phyloP scores from a whole-genome alignment of 805 yeast species.

The Debaryomyces prosopidis region DNA sequence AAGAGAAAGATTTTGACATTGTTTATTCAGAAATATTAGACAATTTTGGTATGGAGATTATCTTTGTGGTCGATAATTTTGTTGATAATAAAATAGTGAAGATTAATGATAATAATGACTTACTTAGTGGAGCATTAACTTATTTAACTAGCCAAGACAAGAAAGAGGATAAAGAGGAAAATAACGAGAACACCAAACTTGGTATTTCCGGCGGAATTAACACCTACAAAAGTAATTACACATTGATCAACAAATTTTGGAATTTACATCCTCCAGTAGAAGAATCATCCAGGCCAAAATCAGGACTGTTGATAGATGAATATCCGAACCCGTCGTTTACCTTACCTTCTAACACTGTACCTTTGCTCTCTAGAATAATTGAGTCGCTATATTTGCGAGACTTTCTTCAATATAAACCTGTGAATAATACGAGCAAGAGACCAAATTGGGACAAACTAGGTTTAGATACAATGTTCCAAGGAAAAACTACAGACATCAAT shows the following conservation, averaged over 20 bases:
- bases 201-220: conserved; percentile 37
- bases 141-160: conserved; percentile 11
- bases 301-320: conserved; percentile 20
- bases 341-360: conserved; percentile 77
- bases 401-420: conserved; percentile 43
- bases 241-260: conserved; percentile 44
- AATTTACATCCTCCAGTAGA: conserved; percentile 47
- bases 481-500: conserved; percentile 39
- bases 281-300: conserved; percentile 12
- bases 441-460: conserved; percentile 48
- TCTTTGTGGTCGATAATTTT: conserved; percentile 49
- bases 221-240: conserved; percentile 31
- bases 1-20: conserved; percentile 58
- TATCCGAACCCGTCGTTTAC: conserved; percentile 59
- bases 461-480: conserved; percentile 41
- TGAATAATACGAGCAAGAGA: conserved; percentile 32
- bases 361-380: conserved; percentile 67
- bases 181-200: conserved; percentile 16
- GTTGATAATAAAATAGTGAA: conserved; percentile 49
- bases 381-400: conserved; percentile 66
- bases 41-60: conserved; percentile 61
- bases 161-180: conserved; percentile 10
- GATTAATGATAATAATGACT: conserved; percentile 23
- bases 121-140: conserved; percentile 20
- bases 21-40: conserved; percentile 58